Conservation (phyloP, 345 rosid species). For the Noccaea caerulescens region DNA sequence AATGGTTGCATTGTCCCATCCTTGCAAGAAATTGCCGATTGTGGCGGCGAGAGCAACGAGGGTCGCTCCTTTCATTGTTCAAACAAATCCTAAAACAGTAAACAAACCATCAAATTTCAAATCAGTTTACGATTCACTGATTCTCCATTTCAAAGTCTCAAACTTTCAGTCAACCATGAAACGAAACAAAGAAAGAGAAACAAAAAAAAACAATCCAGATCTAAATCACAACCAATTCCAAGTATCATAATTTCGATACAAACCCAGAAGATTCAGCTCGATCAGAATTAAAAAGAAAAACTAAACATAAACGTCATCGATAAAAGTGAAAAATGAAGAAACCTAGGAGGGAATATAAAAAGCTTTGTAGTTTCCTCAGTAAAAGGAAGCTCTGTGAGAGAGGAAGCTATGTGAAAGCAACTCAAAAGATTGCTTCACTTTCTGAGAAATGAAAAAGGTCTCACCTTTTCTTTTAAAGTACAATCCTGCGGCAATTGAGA, state of each 20-base stretch:
- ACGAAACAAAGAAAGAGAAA: too few species aligned
- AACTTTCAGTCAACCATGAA: conserved; percentile 24
- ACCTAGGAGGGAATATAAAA: not conserved
- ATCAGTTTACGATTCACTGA: not conserved
- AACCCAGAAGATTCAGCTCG: not conserved
- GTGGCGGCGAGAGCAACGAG: conserved; percentile 91
- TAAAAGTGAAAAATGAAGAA: conserved; percentile 12
- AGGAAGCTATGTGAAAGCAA: conserved; percentile 13
- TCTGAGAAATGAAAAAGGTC: conserved; percentile 13
- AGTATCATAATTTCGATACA: not conserved
- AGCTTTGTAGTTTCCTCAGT: conserved; percentile 6
- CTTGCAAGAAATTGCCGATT: conserved; percentile 94
- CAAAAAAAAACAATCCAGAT: conserved; percentile 15
- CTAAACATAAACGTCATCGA: not conserved
- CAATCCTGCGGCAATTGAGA: conserved; percentile 16
- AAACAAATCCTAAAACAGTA: conserved; percentile 25
- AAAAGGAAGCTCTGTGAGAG: conserved; percentile 6
- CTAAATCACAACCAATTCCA: conserved; percentile 4
- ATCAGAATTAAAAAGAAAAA: not conserved
- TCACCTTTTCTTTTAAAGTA: conserved; percentile 40
- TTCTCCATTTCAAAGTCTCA: conserved; percentile 13
- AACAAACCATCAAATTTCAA: conserved; percentile 7
- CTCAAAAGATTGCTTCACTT: conserved; percentile 38
- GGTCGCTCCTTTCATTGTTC: conserved; percentile 78
- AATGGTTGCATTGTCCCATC: conserved; percentile 99